These are phyloP conservation scores for Alternaria sp. DNA, from an alignment of 2,329 filamentous ascomycete species.

Conservation along the genomic window DNA sequence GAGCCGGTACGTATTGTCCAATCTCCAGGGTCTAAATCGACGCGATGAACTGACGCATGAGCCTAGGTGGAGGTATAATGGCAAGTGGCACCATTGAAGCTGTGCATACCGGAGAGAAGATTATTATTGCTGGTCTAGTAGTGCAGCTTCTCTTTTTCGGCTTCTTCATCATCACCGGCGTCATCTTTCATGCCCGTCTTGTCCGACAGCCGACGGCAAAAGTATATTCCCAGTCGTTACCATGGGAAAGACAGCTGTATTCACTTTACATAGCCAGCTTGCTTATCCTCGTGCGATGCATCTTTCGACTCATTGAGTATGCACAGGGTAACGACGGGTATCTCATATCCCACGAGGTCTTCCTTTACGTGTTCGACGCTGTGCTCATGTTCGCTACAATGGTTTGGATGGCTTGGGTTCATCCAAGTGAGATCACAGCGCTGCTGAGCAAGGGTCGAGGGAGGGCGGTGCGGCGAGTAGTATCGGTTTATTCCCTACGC, in stretches of 20 bases:
- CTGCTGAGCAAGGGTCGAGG: constrained; percentile 1
- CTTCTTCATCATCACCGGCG: constrained; percentile 52
- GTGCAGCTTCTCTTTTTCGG: constrained; percentile 60
- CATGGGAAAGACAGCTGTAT: constrained; percentile 50
- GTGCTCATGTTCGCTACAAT: constrained; percentile 56
- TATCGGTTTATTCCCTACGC: constrained; percentile 9
- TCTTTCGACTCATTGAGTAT: constrained; percentile 63
- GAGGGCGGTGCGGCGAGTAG: constrained; percentile 4
- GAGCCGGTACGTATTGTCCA: constrained; percentile 17
- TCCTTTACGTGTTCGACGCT: constrained; percentile 59
- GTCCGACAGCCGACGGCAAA: constrained; percentile 1
- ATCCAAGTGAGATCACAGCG: constrained; percentile 6
- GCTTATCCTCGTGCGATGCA: constrained; percentile 59
- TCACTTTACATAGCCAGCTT: constrained; percentile 56
- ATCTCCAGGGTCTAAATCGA: constrained; percentile 26
- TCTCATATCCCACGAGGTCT: constrained; percentile 55
- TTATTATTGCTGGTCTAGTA: constrained; percentile 58
- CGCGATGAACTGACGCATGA: not conserved
- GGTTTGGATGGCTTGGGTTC: constrained; percentile 20
- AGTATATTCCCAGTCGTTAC: constrained; percentile 11
- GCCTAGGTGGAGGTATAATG: constrained; percentile 49
- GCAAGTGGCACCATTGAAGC: constrained; percentile 33
- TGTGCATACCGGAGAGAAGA: constrained; percentile 49
- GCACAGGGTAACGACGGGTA: constrained; percentile 55
- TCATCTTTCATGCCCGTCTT: constrained; percentile 23